These are phyloP conservation scores for Phytophthora vignae DNA, from an alignment of 352 stramenopile genomes.

Conservation along the genomic window DNA sequence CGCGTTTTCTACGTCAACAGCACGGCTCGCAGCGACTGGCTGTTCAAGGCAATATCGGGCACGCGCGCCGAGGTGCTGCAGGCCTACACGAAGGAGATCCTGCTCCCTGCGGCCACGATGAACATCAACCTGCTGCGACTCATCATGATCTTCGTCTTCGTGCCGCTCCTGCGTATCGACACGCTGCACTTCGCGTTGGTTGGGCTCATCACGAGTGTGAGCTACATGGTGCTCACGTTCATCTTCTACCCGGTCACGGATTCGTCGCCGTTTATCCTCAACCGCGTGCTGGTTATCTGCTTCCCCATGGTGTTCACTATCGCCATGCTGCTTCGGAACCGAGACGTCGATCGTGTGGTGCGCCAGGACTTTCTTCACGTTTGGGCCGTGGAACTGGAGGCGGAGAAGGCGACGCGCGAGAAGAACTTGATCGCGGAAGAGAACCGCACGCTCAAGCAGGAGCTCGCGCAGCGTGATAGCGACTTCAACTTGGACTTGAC, in stretches of 20 bases:
- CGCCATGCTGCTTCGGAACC: slow-evolving; percentile 77
- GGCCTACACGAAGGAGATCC: slow-evolving; percentile 68
- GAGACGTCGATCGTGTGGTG: slow-evolving; percentile 79
- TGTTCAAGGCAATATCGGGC: slow-evolving; percentile 63
- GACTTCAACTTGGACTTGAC: slow-evolving; percentile 80
- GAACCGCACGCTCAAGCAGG: slow-evolving; percentile 82
- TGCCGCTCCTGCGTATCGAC: slow-evolving; percentile 78
- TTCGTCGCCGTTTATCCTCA: slow-evolving; percentile 69
- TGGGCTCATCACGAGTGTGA: slow-evolving; percentile 56
- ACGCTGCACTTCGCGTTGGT: slow-evolving; percentile 74
- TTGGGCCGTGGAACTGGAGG: slow-evolving; percentile 77
- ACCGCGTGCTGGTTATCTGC: slow-evolving; percentile 70
- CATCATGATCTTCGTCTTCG: slow-evolving; percentile 82
- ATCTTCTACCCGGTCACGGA: slow-evolving; percentile 74
- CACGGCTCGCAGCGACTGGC: slow-evolving; percentile 52
- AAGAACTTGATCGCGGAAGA: slow-evolving; percentile 87
- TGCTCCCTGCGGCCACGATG: slow-evolving; percentile 74
- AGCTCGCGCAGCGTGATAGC: slow-evolving; percentile 76
- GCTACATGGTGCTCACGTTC: slow-evolving; percentile 70
- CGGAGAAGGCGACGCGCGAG: slow-evolving; percentile 71
- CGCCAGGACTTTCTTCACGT: slow-evolving; percentile 85
- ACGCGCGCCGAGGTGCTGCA: slow-evolving; percentile 68
- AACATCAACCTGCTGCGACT: slow-evolving; percentile 84
- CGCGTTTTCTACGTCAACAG: slow-evolving; percentile 71
- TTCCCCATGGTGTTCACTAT: slow-evolving; percentile 74